These are phyloP conservation scores for Davidsoniella neocaledoniae DNA, from an alignment of 2,329 filamentous ascomycete genomes.

Conservation along the genomic window DNA sequence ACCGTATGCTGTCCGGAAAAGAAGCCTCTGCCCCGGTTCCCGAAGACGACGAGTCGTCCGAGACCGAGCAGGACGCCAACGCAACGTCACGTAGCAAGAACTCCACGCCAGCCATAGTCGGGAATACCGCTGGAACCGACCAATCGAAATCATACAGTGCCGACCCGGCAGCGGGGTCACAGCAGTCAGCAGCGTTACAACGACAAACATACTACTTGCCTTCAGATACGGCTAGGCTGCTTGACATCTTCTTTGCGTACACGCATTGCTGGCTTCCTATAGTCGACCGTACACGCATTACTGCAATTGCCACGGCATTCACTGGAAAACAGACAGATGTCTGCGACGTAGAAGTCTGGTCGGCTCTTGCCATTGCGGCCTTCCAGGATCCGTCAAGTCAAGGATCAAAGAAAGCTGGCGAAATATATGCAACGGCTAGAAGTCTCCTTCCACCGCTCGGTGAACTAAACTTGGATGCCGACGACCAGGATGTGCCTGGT, in stretches of 20 bases:
- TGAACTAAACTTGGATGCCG: background rate
- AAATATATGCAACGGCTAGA: slow-evolving; percentile 35
- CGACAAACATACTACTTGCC: slow-evolving; percentile 24
- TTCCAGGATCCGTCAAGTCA: slow-evolving; percentile 29
- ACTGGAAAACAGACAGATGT: slow-evolving; percentile 21
- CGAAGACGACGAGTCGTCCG: slow-evolving; percentile 21
- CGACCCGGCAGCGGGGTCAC: background rate
- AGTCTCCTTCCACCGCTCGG: slow-evolving; percentile 25
- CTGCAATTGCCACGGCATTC: slow-evolving; percentile 30
- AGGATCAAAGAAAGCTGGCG: slow-evolving; percentile 16
- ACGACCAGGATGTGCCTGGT: background rate
- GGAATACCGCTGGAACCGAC: background rate
- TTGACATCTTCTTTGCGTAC: slow-evolving; percentile 60
- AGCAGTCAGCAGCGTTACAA: background rate
- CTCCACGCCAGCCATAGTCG: background rate
- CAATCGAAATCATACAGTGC: background rate
- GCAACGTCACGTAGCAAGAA: background rate
- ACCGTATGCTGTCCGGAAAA: slow-evolving; percentile 38
- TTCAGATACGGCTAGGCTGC: slow-evolving; percentile 38
- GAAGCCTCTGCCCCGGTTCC: slow-evolving; percentile 19
- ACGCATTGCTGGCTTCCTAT: slow-evolving; percentile 65
- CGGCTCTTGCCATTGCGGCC: slow-evolving; percentile 39
- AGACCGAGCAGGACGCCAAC: background rate
- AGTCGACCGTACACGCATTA: slow-evolving; percentile 46
- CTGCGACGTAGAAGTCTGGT: slow-evolving; percentile 43